phyloP scores from a whole-genome alignment of 1,284 basidiomycete species.

The Mycosarcoma mackinlayi region DNA sequence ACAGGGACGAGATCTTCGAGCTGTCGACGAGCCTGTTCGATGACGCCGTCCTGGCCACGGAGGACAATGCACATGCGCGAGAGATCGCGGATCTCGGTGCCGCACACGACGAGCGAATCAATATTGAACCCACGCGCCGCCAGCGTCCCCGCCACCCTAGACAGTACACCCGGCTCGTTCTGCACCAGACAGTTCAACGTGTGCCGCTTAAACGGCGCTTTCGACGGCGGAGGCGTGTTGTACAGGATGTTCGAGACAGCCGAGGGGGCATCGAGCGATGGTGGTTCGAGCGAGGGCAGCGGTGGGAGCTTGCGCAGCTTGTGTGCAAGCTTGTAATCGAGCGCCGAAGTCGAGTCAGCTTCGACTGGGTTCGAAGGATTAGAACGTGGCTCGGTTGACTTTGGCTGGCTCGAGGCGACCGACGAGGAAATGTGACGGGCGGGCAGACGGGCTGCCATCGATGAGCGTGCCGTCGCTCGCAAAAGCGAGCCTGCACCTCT shows the following conservation, averaged over 20 bases:
- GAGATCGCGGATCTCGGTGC: constrained; percentile 95
- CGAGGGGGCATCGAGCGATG: constrained; percentile 63
- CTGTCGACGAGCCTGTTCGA: constrained; percentile 80
- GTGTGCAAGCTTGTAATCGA: constrained; percentile 88
- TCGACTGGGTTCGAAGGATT: constrained; percentile 29
- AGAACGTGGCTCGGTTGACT: constrained; percentile 38
- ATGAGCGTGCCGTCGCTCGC: constrained; percentile 22
- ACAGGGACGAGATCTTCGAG: constrained; percentile 67
- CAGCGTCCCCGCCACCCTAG: constrained; percentile 95
- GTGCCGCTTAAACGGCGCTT: constrained; percentile 96
- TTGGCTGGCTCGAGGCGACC: constrained; percentile 12
- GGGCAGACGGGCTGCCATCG: constrained; percentile 4
- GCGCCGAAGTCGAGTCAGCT: constrained; percentile 77
- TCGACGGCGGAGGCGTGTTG: constrained; percentile 91
- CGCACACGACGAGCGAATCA: constrained; percentile 97
- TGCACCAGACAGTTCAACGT: constrained; percentile 98
- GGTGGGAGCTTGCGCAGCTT: constrained; percentile 66
- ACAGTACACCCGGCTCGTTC: constrained; percentile 98
- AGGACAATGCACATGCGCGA: constrained; percentile 98
- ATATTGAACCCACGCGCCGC: constrained; percentile 98
- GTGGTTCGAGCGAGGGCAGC: constrained; percentile 64
- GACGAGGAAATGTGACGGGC: constrained; percentile 19
- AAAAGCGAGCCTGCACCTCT: constrained; percentile 36
- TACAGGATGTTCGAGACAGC: constrained; percentile 69
- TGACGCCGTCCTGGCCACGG: constrained; percentile 94